Evolutionary conservation across 1,139 yeast genomes (phyloP).

Genomic region (Pneumocystis sp.): DNA sequence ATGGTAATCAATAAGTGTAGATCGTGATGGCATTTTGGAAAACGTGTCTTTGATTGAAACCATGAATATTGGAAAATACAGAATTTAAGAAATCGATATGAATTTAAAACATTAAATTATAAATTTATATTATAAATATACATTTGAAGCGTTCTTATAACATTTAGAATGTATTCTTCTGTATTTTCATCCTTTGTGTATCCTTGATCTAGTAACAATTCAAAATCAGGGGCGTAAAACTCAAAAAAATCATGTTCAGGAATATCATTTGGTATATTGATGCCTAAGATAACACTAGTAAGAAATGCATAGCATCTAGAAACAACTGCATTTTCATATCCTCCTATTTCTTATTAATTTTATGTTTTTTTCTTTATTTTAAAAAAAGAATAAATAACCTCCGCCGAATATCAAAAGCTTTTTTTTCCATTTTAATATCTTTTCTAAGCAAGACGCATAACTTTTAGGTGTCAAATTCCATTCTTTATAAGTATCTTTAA

Average conservation of each 20-base stretch:
- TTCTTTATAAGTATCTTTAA: slow-evolving; percentile 42
- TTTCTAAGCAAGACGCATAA: slow-evolving; percentile 27
- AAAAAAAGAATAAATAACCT: background rate
- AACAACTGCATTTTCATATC: slow-evolving; percentile 48
- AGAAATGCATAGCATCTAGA: slow-evolving; percentile 53
- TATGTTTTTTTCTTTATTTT: background rate
- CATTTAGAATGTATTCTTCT: background rate
- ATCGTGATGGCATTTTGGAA: background rate
- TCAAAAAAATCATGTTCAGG: background rate
- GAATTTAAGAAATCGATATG: background rate
- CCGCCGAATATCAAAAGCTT: slow-evolving; percentile 50
- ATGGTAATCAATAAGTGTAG: slow-evolving; percentile 18
- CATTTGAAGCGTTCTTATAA: background rate
- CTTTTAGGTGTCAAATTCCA: slow-evolving; percentile 56
- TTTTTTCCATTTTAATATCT: slow-evolving; percentile 23
- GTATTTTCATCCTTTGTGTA: background rate
- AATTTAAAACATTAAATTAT: background rate
- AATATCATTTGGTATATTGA: background rate
- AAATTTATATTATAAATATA: background rate
- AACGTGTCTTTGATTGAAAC: background rate
- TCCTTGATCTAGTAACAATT: background rate
- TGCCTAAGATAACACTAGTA: slow-evolving; percentile 22
- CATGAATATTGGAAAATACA: background rate
- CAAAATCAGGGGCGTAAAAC: background rate
- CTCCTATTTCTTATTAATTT: slow-evolving; percentile 30